Base-by-base conservation (phyloP, 768 basidiomycete species). In the Boletus rufocinnamomeus region DNA sequence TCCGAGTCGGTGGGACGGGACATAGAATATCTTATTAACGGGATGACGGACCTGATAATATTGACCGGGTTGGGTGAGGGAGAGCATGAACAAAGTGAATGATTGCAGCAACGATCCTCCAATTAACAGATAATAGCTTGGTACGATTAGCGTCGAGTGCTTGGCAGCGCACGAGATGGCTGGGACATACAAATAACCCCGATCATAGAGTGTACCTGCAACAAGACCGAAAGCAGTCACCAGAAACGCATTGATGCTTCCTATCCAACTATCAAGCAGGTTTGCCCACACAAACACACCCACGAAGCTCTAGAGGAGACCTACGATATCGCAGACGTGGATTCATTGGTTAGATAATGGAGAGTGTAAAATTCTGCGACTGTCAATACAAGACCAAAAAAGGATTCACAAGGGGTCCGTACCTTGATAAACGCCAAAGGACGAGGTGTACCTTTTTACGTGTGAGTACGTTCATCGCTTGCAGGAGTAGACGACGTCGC, bases 131-230 rank as follows among this genome's bases (percentile, higher is more conserved):
- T 75, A 68, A 56, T 79, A 78, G 62, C 80, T 81, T 60, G 23
- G 37, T 30, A 37, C 7, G 13, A 51, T 63, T 4, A 63, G 55
- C 9, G 50, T 46, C n/a, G 7, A 49, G 28, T 8, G 3, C 21
- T 30, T 1, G 28, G 40, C 35, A 19, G 14, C 14, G 10, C 6
- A 6, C 2, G 17, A 52, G 14, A 11, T 41, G 2, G 4, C 25
- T 17, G 5, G 3, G 27, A 61, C 67, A 17, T 58, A 80, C 79
- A 80, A 83, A 69, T 81, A 79, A 54, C 84, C 84, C n/a, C 73
- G 73, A 52, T 85, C 84, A 59, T 79, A 81, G 8, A 78, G 75
- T 53, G 72, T 64, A 3, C 84, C 84, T 7, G 77, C 66, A 41
- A 82, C 38, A 11, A 80, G 57, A 13, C 81, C 75, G 25, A 70